Evolutionary conservation across 2,329 filamentous ascomycete species (phyloP).

Genomic region (Diaporthe batatas): DNA sequence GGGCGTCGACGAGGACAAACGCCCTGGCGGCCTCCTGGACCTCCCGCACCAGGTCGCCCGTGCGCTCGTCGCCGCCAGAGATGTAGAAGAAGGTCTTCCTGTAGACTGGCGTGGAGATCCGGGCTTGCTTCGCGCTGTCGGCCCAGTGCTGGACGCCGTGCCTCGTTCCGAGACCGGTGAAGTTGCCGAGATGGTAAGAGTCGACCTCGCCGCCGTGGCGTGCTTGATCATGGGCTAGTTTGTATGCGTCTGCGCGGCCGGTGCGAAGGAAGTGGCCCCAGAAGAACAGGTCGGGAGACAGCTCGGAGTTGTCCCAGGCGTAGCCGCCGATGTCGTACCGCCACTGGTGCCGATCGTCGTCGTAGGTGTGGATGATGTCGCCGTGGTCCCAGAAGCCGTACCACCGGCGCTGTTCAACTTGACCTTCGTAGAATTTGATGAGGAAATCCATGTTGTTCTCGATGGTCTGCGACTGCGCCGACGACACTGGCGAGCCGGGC

Average conservation of each 20-base stretch:
- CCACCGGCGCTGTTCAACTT: conserved; percentile 70
- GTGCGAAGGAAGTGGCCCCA: conserved; percentile 74
- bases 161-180: conserved; percentile 71
- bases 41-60: conserved; percentile 67
- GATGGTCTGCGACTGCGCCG: conserved; percentile 54
- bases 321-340: conserved; percentile 74
- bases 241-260: conserved; percentile 68
- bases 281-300: conserved; percentile 73
- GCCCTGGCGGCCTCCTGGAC: conserved; percentile 65
- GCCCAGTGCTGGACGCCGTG: conserved; percentile 74
- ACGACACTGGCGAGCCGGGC: conserved; percentile 51
- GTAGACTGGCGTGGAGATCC: conserved; percentile 70
- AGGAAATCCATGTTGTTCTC: conserved; percentile 69
- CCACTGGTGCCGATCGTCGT: conserved; percentile 70
- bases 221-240: conserved; percentile 69
- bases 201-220: conserved; percentile 73
- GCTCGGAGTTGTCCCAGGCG: conserved; percentile 75
- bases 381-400: conserved; percentile 75
- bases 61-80: conserved; percentile 69
- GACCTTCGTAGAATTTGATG: conserved; percentile 66
- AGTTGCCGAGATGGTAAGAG: conserved; percentile 70
- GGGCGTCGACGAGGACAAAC: conserved; percentile 66
- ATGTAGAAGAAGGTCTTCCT: conserved; percentile 70
- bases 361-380: conserved; percentile 74
- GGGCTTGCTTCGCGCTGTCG: conserved; percentile 73